Conservation (phyloP, 306 rosid species). For the Cucumis cinereus region DNA sequence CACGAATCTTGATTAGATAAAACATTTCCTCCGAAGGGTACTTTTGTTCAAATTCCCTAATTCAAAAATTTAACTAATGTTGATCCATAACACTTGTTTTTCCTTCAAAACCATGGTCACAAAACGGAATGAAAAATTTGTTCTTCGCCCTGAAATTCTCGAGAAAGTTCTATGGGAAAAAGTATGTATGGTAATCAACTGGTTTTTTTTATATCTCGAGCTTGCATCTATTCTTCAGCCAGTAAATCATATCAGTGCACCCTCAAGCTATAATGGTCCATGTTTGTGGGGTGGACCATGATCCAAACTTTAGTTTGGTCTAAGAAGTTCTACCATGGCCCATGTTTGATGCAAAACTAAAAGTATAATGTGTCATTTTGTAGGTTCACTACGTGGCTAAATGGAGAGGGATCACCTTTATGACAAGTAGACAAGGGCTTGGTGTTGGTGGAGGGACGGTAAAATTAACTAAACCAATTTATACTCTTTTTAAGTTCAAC, state of each 20-base stretch:
- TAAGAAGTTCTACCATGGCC: background rate
- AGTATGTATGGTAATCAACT: background rate
- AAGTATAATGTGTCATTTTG: conserved; percentile 16
- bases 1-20: background rate
- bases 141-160: background rate
- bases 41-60: background rate
- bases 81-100: background rate
- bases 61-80: background rate
- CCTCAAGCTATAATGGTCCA: background rate
- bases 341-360: background rate
- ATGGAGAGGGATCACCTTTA: conserved; percentile 84
- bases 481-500: background rate
- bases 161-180: background rate
- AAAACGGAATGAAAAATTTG: background rate
- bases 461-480: conserved; percentile 10
- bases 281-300: background rate
- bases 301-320: background rate
- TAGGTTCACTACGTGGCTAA: conserved; percentile 96
- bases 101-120: background rate
- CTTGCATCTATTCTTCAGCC: background rate
- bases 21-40: background rate
- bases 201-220: background rate
- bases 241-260: background rate
- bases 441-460: conserved; percentile 99
- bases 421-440: conserved; percentile 97